These are phyloP conservation scores for Aspergillus glaucus DNA, from an alignment of 2,329 filamentous ascomycete species.

Conservation along the genomic window DNA sequence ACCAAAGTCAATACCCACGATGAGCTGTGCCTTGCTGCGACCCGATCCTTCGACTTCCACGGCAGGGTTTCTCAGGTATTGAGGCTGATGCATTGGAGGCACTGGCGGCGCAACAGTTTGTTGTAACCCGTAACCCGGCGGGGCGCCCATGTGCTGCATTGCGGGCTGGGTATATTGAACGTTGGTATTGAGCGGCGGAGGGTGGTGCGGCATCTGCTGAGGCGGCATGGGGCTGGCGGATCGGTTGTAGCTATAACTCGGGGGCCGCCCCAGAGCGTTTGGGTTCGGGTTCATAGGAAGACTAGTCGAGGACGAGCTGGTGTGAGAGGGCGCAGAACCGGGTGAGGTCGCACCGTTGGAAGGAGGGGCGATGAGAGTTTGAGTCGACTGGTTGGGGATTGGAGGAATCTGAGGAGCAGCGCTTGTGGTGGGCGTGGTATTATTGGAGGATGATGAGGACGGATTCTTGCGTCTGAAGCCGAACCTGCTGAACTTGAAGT, in stretches of 20 bases:
- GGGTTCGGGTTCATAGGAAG: conserved; percentile 49
- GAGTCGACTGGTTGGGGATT: conserved; percentile 14
- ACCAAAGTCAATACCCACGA: conserved; percentile 98
- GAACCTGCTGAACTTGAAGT: conserved; percentile 46
- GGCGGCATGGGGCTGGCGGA: conserved; percentile 49
- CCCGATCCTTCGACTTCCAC: conserved; percentile 79
- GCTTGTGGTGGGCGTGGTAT: not conserved
- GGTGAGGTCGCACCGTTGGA: conserved; percentile 25
- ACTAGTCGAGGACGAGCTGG: conserved; percentile 45
- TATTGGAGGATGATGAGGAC: conserved; percentile 17
- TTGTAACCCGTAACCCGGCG: conserved; percentile 42
- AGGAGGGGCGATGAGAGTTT: conserved; percentile 28
- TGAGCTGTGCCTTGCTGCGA: conserved; percentile 90
- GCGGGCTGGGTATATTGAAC: conserved; percentile 43
- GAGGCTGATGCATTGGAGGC: conserved; percentile 20
- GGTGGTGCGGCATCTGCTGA: conserved; percentile 39
- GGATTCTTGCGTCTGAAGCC: conserved; percentile 45
- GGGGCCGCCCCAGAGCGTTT: conserved; percentile 54
- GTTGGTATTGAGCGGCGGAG: conserved; percentile 51
- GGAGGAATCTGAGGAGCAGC: not conserved
- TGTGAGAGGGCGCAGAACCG: conserved; percentile 32
- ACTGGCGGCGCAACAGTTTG: conserved; percentile 25
- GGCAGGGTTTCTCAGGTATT: conserved; percentile 29
- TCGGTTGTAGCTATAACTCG: conserved; percentile 57
- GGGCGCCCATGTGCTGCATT: conserved; percentile 32